A percentile compares a stretch with the other conserved stretches of the same genome.
These are phyloP conservation scores for Kokia cookei DNA, from an alignment of 441 rosid species.

Conservation along the genomic window DNA sequence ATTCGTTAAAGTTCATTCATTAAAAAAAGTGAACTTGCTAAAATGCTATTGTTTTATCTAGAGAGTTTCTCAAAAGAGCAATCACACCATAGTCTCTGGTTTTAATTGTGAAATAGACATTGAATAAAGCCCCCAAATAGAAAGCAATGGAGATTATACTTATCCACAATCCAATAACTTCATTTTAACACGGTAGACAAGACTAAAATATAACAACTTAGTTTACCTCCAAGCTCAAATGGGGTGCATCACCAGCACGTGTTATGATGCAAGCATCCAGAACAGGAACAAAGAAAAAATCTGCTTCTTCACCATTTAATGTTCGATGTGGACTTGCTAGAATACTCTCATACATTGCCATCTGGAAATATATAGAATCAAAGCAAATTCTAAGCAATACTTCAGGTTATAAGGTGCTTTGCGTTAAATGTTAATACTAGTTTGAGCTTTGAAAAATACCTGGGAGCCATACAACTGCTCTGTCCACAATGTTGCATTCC, in stretches of 20 bases:
- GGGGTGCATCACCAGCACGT: constrained; percentile 95
- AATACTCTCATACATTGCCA: constrained; percentile 89
- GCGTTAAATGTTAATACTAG: neutral
- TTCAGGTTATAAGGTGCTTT: constrained; percentile 6
- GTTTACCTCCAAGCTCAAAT: constrained; percentile 66
- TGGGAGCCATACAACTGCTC: constrained; percentile 90
- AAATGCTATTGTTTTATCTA: neutral
- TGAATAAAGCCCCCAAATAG: neutral
- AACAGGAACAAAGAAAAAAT: constrained; percentile 94
- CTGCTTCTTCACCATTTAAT: constrained; percentile 91
- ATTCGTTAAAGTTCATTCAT: neutral
- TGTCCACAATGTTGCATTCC: constrained; percentile 83
- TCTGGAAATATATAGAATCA: constrained; percentile 36
- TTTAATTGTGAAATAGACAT: neutral
- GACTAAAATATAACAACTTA: constrained; percentile 3
- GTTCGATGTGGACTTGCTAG: constrained; percentile 81
- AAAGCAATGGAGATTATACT: neutral
- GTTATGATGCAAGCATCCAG: constrained; percentile 94
- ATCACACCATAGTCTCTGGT: neutral
- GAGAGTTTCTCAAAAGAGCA: neutral
- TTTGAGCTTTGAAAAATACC: constrained; percentile 38
- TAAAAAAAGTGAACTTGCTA: neutral
- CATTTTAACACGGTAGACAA: neutral
- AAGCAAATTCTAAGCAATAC: neutral
- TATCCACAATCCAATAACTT: neutral